phyloP scores from a whole-genome alignment of 1,284 basidiomycete species.

The Ustilago crameri region DNA sequence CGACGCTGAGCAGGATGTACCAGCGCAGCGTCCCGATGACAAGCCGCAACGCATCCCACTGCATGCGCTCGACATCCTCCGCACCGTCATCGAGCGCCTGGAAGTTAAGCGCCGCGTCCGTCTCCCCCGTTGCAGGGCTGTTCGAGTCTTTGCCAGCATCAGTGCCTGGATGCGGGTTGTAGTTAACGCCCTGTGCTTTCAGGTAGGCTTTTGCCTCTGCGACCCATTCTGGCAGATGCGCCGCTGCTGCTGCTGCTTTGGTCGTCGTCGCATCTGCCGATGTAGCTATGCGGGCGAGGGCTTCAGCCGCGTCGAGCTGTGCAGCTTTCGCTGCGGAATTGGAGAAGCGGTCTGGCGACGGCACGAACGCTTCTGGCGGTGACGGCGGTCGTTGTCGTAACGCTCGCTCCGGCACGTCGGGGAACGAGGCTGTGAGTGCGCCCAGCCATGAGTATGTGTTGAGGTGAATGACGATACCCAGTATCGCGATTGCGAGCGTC shows the following conservation, averaged over 20 bases:
- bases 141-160: background rate
- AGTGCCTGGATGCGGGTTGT: constrained; percentile 10
- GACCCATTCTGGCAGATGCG: constrained; percentile 34
- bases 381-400: constrained; percentile 9
- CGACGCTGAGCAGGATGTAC: constrained; percentile 43
- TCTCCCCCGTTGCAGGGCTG: constrained; percentile 4
- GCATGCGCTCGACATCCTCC: constrained; percentile 46
- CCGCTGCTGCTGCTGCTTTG: no score
- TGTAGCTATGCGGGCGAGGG: constrained; percentile 6
- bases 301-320: constrained; percentile 18
- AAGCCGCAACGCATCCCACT: constrained; percentile 48
- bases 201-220: constrained; percentile 48
- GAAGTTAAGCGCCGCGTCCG: constrained; percentile 8
- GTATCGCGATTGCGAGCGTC: constrained; percentile 50
- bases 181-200: constrained; percentile 35
- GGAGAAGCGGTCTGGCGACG: constrained; percentile 12
- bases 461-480: constrained; percentile 52
- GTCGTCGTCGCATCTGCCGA: background rate
- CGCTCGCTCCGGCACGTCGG: constrained; percentile 42
- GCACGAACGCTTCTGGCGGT: constrained; percentile 10
- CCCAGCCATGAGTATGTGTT: constrained; percentile 48
- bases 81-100: constrained; percentile 32
- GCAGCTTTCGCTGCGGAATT: constrained; percentile 29
- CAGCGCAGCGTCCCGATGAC: constrained; percentile 36
- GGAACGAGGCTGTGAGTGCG: constrained; percentile 36